These are phyloP conservation scores for Mucor plumbeus DNA, from an alignment of 371 early-diverging fungal species.

Conservation along the genomic window DNA sequence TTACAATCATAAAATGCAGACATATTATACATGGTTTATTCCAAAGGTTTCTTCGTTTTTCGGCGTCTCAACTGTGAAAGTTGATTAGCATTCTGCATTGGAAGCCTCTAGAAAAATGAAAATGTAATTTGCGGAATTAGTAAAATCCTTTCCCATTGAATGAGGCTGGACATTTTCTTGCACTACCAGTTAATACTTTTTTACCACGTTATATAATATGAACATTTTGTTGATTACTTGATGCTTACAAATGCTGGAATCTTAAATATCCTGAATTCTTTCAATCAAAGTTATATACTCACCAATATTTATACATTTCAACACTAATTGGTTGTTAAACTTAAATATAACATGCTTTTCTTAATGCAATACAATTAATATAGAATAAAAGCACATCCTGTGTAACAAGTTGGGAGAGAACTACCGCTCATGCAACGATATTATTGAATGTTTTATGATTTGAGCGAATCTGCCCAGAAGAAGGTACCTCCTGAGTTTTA, in stretches of 20 bases:
- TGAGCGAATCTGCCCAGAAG: neutral
- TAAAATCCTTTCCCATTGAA: neutral
- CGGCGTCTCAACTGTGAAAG: neutral
- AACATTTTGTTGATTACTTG: neutral
- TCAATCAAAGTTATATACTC: neutral
- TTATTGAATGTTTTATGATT: neutral
- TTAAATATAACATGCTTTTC: neutral
- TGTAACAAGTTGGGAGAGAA: neutral
- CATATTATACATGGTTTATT: no score
- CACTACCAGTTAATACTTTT: neutral
- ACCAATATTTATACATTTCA: neutral
- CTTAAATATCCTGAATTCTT: neutral
- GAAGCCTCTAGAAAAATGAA: slow-evolving; percentile 2
- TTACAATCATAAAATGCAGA: no score
- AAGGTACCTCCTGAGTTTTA: neutral
- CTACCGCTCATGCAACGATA: neutral
- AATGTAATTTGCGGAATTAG: neutral
- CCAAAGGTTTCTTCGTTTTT: no score
- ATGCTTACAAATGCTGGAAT: neutral
- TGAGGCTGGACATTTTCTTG: neutral
- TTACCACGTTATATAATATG: neutral
- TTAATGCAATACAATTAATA: neutral
- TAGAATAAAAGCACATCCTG: neutral
- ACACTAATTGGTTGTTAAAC: neutral
- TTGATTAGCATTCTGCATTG: neutral